A percentile compares a stretch with the other conserved stretches of the same genome.
Evolutionary conservation across 1,284 basidiomycete species (phyloP).

Genomic region (Fomitopsis schrenkii): DNA sequence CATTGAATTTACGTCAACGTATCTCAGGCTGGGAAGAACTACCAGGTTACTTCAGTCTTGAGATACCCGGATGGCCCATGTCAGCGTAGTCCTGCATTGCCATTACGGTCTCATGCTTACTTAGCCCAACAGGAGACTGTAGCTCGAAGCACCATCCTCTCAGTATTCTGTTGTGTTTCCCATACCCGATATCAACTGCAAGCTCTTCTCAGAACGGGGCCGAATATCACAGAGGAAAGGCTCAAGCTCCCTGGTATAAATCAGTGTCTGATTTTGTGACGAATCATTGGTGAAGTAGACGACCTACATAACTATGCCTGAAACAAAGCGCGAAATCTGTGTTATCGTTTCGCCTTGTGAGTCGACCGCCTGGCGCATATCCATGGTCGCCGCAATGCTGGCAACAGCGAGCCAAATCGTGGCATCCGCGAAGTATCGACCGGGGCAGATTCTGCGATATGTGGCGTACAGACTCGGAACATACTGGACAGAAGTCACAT

Average conservation of each 20-base stretch:
- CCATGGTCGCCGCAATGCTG: conserved; percentile 13
- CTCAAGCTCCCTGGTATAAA: conserved; percentile 11
- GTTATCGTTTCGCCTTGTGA: conserved; percentile 5
- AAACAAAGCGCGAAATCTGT: conserved; percentile 7
- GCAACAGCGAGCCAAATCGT: conserved; percentile 10
- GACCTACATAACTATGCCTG: conserved; percentile 5
- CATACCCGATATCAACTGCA: too few species aligned
- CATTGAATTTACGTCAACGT: too few species aligned
- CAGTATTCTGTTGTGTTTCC: too few species aligned
- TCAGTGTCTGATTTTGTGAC: too few species aligned
- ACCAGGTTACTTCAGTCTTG: too few species aligned
- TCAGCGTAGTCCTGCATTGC: too few species aligned
- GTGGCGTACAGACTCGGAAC: background rate
- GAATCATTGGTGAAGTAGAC: too few species aligned
- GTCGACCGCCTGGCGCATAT: conserved; percentile 8
- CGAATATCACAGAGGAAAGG: background rate
- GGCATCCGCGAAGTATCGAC: conserved; percentile 10
- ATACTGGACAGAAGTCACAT: background rate
- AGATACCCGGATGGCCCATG: background rate
- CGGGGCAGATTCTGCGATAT: conserved; percentile 20
- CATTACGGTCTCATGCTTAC: too few species aligned
- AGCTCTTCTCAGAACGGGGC: background rate
- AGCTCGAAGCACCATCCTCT: too few species aligned
- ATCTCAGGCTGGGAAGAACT: too few species aligned
- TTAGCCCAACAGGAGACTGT: too few species aligned